These are phyloP conservation scores for Coemansia sp. DNA, from an alignment of 192 early-diverging fungal genomes.

Conservation along the genomic window DNA sequence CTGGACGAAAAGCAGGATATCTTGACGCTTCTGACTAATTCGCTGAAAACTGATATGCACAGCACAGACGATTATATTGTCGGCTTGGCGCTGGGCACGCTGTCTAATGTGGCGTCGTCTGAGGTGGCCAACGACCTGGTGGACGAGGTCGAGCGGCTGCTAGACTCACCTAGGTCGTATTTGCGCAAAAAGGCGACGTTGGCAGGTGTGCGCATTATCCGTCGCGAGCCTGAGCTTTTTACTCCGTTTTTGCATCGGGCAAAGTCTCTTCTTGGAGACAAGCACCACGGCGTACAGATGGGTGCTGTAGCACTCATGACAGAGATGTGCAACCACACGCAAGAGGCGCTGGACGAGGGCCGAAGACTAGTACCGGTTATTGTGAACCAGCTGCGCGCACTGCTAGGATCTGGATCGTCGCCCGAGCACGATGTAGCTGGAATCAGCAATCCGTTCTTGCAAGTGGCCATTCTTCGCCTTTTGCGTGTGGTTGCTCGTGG, in stretches of 20 bases:
- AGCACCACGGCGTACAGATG: constrained; percentile 94
- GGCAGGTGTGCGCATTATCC: constrained; percentile 87
- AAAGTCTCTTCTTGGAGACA: constrained; percentile 80
- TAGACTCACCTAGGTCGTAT: constrained; percentile 90
- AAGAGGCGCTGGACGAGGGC: constrained; percentile 69
- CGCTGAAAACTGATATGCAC: constrained; percentile 95
- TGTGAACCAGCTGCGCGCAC: constrained; percentile 84
- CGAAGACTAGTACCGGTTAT: constrained; percentile 83
- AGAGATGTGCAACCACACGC: constrained; percentile 82
- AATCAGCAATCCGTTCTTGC: constrained; percentile 97
- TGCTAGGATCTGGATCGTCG: constrained; percentile 84
- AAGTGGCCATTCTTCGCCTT: constrained; percentile 90
- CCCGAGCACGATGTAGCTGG: constrained; percentile 97
- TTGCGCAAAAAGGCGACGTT: constrained; percentile 98
- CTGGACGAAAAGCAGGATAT: constrained; percentile 98
- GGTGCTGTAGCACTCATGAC: constrained; percentile 87
- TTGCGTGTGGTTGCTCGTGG: constrained; percentile 83
- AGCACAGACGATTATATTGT: constrained; percentile 94
- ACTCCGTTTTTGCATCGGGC: constrained; percentile 80
- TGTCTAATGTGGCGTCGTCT: constrained; percentile 95
- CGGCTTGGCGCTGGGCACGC: constrained; percentile 94
- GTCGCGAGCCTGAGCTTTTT: constrained; percentile 90
- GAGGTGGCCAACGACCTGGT: constrained; percentile 96
- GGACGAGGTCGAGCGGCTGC: constrained; percentile 89
- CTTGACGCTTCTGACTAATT: constrained; percentile 97